Percentiles rank a stretch among this genome's conserved stretches.
phyloP scores from a whole-genome alignment of 2,329 filamentous ascomycete species.

The Teratosphaeria epicoccoides region DNA sequence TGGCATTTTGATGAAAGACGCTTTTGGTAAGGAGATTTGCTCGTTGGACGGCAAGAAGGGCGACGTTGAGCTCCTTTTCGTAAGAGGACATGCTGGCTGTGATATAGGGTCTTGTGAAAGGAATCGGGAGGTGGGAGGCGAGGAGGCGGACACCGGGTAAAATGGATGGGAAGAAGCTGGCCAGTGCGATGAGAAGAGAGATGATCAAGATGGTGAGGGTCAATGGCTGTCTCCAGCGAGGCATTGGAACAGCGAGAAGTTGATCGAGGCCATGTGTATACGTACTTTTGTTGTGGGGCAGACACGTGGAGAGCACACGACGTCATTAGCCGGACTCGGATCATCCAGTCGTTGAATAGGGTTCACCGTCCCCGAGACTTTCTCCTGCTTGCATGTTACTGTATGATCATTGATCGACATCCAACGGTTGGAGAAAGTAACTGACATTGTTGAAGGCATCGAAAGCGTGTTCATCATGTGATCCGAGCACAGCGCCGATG shows the following conservation, averaged over 20 bases:
- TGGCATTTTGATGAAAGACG: conserved; percentile 78
- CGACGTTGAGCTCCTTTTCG: conserved; percentile 67
- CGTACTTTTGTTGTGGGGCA: not conserved
- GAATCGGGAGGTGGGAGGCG: conserved; percentile 1
- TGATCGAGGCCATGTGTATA: not conserved
- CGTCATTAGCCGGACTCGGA: too few relatives aligned
- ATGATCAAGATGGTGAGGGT: conserved; percentile 3
- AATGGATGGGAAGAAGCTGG: conserved; percentile 31
- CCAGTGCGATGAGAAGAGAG: conserved; percentile 31
- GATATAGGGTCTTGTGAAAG: conserved; percentile 7
- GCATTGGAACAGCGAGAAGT: not conserved
- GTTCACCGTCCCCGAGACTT: too few relatives aligned
- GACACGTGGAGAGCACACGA: too few relatives aligned
- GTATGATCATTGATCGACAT: not conserved
- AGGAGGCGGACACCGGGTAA: conserved; percentile 23
- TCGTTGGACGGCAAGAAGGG: conserved; percentile 80
- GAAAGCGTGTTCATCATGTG: not conserved
- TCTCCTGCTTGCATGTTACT: too few relatives aligned
- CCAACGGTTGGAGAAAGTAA: not conserved
- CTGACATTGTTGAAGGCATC: not conserved
- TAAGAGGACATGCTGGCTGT: conserved; percentile 43
- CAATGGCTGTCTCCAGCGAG: conserved; percentile 2
- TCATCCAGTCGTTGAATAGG: too few relatives aligned
- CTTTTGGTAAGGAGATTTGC: conserved; percentile 65
- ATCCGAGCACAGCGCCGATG: not conserved